These are phyloP conservation scores for Penicillium daleae DNA, from an alignment of 495 filamentous ascomycete species.

Conservation along the genomic window DNA sequence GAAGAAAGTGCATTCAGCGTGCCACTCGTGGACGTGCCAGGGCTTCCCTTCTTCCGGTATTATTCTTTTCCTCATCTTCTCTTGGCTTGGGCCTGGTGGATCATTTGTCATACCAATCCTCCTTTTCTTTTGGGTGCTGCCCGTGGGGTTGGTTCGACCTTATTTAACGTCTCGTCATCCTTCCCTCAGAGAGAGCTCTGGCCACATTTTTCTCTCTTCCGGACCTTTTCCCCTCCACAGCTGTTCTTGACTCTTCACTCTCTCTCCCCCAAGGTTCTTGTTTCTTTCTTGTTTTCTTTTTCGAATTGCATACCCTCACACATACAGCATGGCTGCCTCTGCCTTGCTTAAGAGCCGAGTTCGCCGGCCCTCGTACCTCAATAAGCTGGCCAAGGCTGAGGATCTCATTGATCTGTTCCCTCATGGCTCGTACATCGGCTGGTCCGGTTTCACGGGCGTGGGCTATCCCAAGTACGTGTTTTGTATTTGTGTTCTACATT, in stretches of 20 bases:
- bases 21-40: not conserved
- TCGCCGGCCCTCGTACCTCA: conserved; percentile 73
- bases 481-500: not conserved
- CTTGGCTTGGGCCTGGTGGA: not conserved
- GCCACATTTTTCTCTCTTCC: conserved; percentile 18
- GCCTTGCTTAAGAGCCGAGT: conserved; percentile 76
- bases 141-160: conserved; percentile 19
- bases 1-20: conserved; percentile 7
- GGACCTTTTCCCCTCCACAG: conserved; percentile 4
- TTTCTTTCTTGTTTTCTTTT: conserved; percentile 14
- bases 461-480: conserved; percentile 83
- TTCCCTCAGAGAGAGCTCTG: not conserved
- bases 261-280: no score
- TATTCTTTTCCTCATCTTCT: not conserved
- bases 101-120: not conserved
- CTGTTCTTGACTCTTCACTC: conserved; percentile 6
- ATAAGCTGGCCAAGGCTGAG: conserved; percentile 76
- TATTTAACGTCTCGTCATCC: conserved; percentile 32
- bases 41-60: conserved; percentile 28
- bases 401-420: conserved; percentile 82
- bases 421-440: conserved; percentile 81
- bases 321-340: conserved; percentile 60
- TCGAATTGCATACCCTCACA: not conserved
- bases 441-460: conserved; percentile 90
- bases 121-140: not conserved